Evolutionary conservation across 2,329 filamentous ascomycete genomes (phyloP).

Genomic region (Penicillium sclerotigenum): DNA sequence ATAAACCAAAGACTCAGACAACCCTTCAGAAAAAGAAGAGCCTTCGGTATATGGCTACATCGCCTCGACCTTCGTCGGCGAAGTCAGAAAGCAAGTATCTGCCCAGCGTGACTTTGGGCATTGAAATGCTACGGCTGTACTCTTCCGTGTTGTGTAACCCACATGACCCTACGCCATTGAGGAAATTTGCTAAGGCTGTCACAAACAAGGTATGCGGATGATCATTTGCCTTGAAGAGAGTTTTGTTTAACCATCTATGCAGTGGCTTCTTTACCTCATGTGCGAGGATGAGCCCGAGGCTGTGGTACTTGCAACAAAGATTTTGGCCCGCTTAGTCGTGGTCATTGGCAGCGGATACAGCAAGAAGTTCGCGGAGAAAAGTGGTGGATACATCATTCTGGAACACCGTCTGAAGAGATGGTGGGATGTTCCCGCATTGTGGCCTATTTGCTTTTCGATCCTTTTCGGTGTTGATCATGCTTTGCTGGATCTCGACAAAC

Average conservation of each 20-base stretch:
- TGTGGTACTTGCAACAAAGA: conserved; percentile 74
- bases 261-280: conserved; percentile 90
- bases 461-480: conserved; percentile 81
- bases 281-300: conserved; percentile 82
- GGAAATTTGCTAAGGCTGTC: conserved; percentile 88
- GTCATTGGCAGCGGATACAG: conserved; percentile 77
- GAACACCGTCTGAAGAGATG: conserved; percentile 76
- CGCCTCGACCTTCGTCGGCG: conserved; percentile 30
- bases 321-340: conserved; percentile 79
- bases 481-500: conserved; percentile 66
- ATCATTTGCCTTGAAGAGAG: background rate
- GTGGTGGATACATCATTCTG: conserved; percentile 84
- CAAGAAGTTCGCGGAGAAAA: conserved; percentile 80
- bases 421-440: conserved; percentile 82
- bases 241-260: conserved; percentile 12
- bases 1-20: conserved; percentile 54
- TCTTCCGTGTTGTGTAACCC: conserved; percentile 73
- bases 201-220: conserved; percentile 73
- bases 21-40: conserved; percentile 48
- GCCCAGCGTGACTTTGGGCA: conserved; percentile 67
- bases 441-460: conserved; percentile 84
- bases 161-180: conserved; percentile 65
- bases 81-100: conserved; percentile 39
- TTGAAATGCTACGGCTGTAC: conserved; percentile 73
- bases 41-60: conserved; percentile 33